A percentile compares a stretch with the other conserved stretches of the same genome.
Conservation (phyloP, 1,139 yeast genomes). For the Candida mesenterica region DNA sequence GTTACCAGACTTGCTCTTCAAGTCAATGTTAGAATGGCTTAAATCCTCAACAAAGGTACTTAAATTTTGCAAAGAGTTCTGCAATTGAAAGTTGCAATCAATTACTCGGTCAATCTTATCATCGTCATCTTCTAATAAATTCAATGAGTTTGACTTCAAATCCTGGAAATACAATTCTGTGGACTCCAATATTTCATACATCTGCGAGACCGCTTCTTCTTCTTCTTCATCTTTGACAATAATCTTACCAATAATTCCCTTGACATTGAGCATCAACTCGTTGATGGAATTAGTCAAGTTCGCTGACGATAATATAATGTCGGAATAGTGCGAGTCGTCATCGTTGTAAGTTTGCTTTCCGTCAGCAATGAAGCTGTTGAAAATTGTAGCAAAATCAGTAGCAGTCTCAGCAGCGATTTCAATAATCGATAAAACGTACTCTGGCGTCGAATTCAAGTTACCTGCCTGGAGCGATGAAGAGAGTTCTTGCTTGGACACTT, state of each 20-base stretch:
- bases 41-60: conserved; percentile 56
- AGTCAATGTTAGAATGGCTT: conserved; percentile 35
- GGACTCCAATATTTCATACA: conserved; percentile 50
- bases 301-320: conserved; percentile 64
- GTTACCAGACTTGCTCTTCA: conserved; percentile 42
- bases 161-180: conserved; percentile 63
- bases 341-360: conserved; percentile 57
- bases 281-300: conserved; percentile 63
- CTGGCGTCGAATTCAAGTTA: conserved; percentile 75
- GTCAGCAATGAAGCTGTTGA: conserved; percentile 76
- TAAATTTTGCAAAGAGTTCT: conserved; percentile 63
- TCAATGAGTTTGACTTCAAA: conserved; percentile 54
- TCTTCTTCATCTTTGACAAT: conserved; percentile 55
- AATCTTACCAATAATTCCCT: conserved; percentile 62
- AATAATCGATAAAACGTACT: conserved; percentile 63
- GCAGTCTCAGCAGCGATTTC: conserved; percentile 73
- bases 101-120: conserved; percentile 77
- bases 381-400: conserved; percentile 78
- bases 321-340: conserved; percentile 56
- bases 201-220: conserved; percentile 44
- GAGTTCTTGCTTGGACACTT: conserved; percentile 70
- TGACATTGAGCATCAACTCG: conserved; percentile 66
- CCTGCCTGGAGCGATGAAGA: conserved; percentile 85
- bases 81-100: conserved; percentile 71
- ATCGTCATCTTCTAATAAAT: conserved; percentile 51